Percentiles rank a stretch among this genome's conserved stretches.
These are phyloP conservation scores for Ganoderma lucidum DNA, from an alignment of 1,284 basidiomycete species.

Conservation along the genomic window DNA sequence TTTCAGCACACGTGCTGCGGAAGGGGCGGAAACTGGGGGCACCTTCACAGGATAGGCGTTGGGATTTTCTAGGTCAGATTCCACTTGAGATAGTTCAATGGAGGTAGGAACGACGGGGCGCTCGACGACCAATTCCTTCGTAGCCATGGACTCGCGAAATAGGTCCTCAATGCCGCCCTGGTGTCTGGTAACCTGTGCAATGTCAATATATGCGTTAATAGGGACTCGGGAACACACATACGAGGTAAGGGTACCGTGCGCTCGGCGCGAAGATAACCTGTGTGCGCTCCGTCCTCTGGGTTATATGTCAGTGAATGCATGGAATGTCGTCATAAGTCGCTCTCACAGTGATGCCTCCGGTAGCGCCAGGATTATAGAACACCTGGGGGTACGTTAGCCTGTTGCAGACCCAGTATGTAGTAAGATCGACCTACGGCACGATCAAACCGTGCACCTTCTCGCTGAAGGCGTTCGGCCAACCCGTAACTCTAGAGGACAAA, in stretches of 20 bases:
- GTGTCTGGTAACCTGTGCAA: slow-evolving; percentile 66
- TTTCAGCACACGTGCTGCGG: neutral
- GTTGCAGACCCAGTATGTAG: neutral
- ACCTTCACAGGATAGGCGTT: slow-evolving; percentile 67
- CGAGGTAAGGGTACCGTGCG: slow-evolving; percentile 69
- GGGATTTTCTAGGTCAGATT: slow-evolving; percentile 48
- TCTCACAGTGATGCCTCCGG: slow-evolving; percentile 67
- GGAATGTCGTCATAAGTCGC: neutral
- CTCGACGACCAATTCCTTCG: slow-evolving; percentile 57
- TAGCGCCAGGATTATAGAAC: slow-evolving; percentile 71
- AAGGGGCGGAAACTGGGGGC: neutral
- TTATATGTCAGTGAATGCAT: neutral
- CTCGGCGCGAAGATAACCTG: slow-evolving; percentile 40
- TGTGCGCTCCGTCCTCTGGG: slow-evolving; percentile 53
- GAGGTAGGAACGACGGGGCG: slow-evolving; percentile 64
- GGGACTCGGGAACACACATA: slow-evolving; percentile 30
- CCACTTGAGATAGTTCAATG: slow-evolving; percentile 59
- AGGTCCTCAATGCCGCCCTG: slow-evolving; percentile 79
- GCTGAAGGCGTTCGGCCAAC: slow-evolving; percentile 67
- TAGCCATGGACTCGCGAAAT: slow-evolving; percentile 68
- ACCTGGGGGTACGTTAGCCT: slow-evolving; percentile 50
- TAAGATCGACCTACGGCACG: slow-evolving; percentile 56
- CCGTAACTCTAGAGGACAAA: slow-evolving; percentile 67
- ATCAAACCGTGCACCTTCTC: slow-evolving; percentile 74
- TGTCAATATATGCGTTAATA: neutral